phyloP scores from a whole-genome alignment of 441 rosid species.

The Capsella rubella region DNA sequence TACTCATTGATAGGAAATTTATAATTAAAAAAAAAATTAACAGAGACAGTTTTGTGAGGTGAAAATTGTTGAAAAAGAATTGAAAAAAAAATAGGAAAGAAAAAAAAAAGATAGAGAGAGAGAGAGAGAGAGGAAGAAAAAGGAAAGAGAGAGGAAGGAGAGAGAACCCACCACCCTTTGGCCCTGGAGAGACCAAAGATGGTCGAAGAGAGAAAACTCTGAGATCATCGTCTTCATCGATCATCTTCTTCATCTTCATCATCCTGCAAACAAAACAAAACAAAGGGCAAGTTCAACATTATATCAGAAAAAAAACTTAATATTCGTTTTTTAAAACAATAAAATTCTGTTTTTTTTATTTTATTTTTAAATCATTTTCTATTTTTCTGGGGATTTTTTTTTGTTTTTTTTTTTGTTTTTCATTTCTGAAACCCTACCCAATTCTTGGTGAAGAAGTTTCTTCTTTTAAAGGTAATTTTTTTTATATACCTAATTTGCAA shows the following conservation, averaged over 20 bases:
- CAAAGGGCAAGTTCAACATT: slow-evolving; percentile 50
- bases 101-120: slow-evolving; percentile 29
- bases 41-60: slow-evolving; percentile 27
- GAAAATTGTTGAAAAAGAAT: slow-evolving; percentile 32
- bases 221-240: slow-evolving; percentile 59
- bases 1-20: slow-evolving; percentile 24
- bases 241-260: slow-evolving; percentile 46
- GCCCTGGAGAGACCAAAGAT: slow-evolving; percentile 49
- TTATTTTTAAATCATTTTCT: neutral
- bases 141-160: slow-evolving; percentile 35
- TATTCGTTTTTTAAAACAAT: neutral
- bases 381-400: slow-evolving; percentile 15
- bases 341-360: neutral
- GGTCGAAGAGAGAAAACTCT: slow-evolving; percentile 50
- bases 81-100: slow-evolving; percentile 31
- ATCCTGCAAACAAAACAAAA: slow-evolving; percentile 39
- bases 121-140: slow-evolving; percentile 31
- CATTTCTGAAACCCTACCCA: slow-evolving; percentile 36
- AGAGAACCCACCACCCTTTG: slow-evolving; percentile 45
- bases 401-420: neutral
- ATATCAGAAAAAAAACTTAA: slow-evolving; percentile 15
- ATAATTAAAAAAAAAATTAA: neutral
- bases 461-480: slow-evolving; percentile 28
- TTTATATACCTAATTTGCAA: slow-evolving; percentile 2
- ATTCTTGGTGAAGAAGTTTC: slow-evolving; percentile 32